These are phyloP conservation scores for Stachybotrys chlorohalonatus DNA, from an alignment of 2,329 filamentous ascomycete genomes.

Conservation along the genomic window DNA sequence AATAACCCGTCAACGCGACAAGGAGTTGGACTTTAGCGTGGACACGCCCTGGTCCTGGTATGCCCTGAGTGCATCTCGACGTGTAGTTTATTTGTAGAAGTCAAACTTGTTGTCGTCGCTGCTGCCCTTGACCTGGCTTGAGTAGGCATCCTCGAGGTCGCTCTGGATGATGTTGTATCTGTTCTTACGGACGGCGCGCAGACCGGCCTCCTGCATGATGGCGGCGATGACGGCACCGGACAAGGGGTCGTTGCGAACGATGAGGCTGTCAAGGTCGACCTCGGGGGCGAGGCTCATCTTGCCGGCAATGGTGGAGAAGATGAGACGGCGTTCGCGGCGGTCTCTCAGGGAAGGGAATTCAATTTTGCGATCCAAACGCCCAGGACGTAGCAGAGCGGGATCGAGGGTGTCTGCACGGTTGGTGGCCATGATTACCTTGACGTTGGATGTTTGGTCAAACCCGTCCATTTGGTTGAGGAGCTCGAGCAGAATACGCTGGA, in stretches of 20 bases:
- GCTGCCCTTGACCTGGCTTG: conserved; percentile 83
- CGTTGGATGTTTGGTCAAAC: conserved; percentile 97
- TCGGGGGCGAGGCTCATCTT: conserved; percentile 98
- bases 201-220: conserved; percentile 97
- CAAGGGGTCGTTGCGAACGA: conserved; percentile 91
- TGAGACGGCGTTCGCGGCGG: conserved; percentile 86
- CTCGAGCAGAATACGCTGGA: conserved; percentile 95
- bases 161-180: conserved; percentile 98
- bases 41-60: too few species aligned
- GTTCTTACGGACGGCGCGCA: conserved; percentile 93
- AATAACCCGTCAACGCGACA: too few species aligned
- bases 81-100: conserved; percentile 66
- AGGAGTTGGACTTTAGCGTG: too few species aligned
- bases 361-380: conserved; percentile 94
- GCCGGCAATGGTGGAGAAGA: conserved; percentile 91
- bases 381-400: conserved; percentile 85
- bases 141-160: conserved; percentile 95
- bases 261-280: conserved; percentile 91
- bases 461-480: conserved; percentile 99
- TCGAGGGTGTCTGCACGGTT: conserved; percentile 97
- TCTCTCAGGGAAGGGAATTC: conserved; percentile 96
- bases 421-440: conserved; percentile 99
- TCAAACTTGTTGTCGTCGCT: conserved; percentile 69
- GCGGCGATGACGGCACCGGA: conserved; percentile 94
- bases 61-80: neutral